Conservation (phyloP, 2,329 filamentous ascomycete genomes). For the Emergomyces orientalis region DNA sequence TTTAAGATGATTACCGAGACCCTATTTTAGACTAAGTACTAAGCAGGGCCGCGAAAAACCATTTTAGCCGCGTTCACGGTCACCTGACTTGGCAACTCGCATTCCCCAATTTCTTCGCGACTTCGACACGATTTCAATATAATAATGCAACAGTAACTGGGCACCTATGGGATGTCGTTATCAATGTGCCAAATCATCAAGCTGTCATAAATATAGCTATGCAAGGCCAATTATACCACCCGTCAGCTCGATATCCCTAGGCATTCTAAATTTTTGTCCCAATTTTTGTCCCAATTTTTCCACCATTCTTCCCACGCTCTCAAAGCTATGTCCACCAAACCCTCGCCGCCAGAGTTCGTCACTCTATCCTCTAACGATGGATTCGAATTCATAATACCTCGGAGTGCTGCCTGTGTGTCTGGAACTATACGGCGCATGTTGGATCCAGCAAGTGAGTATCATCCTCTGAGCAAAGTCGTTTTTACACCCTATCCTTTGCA, state of each 20-base stretch:
- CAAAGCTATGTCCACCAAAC: conserved; percentile 14
- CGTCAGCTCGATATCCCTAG: not conserved
- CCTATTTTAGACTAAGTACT: too few relatives aligned
- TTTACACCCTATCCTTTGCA: not conserved
- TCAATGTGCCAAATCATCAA: not conserved
- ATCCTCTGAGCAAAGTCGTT: not conserved
- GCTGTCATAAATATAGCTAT: not conserved
- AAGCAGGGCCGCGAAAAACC: too few relatives aligned
- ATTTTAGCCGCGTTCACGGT: too few relatives aligned
- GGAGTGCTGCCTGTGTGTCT: conserved; percentile 52
- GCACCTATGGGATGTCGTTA: not conserved
- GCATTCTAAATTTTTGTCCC: not conserved
- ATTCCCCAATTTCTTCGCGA: too few relatives aligned
- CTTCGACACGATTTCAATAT: too few relatives aligned
- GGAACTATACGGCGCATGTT: conserved; percentile 56
- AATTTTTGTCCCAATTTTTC: conserved; percentile 8
- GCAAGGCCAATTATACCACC: not conserved
- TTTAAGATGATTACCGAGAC: too few relatives aligned
- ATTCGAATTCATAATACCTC: conserved; percentile 54
- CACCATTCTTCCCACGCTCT: not conserved
- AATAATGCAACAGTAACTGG: too few relatives aligned
- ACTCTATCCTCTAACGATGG: conserved; percentile 56
- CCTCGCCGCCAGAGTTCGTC: conserved; percentile 44
- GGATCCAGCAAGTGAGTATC: conserved; percentile 49
- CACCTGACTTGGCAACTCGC: not conserved